phyloP scores from a whole-genome alignment of 768 basidiomycete species.

The Suillus subluteus region DNA sequence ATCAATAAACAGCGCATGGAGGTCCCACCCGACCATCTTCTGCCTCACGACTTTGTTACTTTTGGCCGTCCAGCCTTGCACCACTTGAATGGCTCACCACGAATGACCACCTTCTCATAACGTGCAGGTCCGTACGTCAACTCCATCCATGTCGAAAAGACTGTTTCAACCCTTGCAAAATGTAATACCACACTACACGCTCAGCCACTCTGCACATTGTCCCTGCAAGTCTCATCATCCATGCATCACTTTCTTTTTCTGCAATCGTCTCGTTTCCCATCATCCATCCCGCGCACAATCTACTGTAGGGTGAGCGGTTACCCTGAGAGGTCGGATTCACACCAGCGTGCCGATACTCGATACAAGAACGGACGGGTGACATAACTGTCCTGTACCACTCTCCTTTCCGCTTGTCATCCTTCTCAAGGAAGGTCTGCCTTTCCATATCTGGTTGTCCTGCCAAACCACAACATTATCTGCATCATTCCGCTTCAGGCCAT shows the following conservation, averaged over 20 bases:
- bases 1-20: conserved; percentile 74
- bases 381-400: conserved; percentile 6
- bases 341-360: conserved; percentile 25
- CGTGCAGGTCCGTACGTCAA: conserved; percentile 23
- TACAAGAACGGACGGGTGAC: conserved; percentile 12
- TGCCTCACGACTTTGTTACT: conserved; percentile 80
- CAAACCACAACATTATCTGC: conserved; percentile 41
- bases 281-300: conserved; percentile 51
- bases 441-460: conserved; percentile 24
- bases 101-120: conserved; percentile 60
- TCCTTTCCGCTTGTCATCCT: conserved; percentile 15
- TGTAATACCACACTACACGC: conserved; percentile 74
- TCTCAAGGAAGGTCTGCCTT: conserved; percentile 19
- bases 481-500: conserved; percentile 43
- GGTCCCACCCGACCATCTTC: conserved; percentile 70
- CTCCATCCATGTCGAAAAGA: conserved; percentile 55
- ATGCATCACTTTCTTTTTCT: conserved; percentile 64
- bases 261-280: conserved; percentile 56
- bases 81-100: conserved; percentile 70
- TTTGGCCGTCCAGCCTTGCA: conserved; percentile 81
- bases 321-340: conserved; percentile 12
- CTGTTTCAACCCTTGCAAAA: conserved; percentile 62
- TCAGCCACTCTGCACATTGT: conserved; percentile 63
- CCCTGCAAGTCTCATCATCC: conserved; percentile 65
- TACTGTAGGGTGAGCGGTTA: conserved; percentile 29